phyloP scores from a whole-genome alignment of 2,329 filamentous ascomycete genomes.

The Colletotrichum liaoningense region DNA sequence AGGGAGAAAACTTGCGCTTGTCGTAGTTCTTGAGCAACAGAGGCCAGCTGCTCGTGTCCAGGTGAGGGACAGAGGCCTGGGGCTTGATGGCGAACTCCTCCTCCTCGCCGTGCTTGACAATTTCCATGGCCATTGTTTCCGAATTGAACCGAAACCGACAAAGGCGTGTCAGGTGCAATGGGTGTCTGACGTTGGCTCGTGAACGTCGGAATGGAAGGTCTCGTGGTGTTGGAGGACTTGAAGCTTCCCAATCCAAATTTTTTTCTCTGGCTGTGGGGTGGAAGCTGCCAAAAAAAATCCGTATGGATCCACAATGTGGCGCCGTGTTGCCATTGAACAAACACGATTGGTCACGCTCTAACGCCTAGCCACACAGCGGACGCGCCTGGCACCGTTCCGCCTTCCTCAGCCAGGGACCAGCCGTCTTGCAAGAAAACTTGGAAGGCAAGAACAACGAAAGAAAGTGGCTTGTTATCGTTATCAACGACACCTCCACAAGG shows the following conservation, averaged over 20 bases:
- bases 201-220: constrained; percentile 32
- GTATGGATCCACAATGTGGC: constrained; percentile 24
- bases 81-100: constrained; percentile 93
- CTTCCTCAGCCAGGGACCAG: constrained; percentile 6
- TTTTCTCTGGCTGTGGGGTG: constrained; percentile 38
- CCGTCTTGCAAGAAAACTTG: neutral
- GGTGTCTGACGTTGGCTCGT: constrained; percentile 32
- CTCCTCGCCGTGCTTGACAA: constrained; percentile 61
- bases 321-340: constrained; percentile 17
- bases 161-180: constrained; percentile 14
- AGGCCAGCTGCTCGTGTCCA: constrained; percentile 92
- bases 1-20: constrained; percentile 72
- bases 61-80: constrained; percentile 79
- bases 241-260: constrained; percentile 39
- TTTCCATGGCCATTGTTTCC: constrained; percentile 59
- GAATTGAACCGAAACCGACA: constrained; percentile 17
- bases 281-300: constrained; percentile 32
- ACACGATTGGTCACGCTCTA: constrained; percentile 3
- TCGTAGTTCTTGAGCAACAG: constrained; percentile 96
- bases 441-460: neutral
- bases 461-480: neutral
- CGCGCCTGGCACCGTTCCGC: constrained; percentile 29
- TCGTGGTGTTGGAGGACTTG: constrained; percentile 37
- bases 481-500: neutral
- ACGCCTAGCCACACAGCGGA: constrained; percentile 30